Percentiles rank a stretch among this genome's conserved stretches.
Evolutionary conservation across 176 grass and related monocot species (phyloP).

Genomic region (Aegilops speltoides): DNA sequence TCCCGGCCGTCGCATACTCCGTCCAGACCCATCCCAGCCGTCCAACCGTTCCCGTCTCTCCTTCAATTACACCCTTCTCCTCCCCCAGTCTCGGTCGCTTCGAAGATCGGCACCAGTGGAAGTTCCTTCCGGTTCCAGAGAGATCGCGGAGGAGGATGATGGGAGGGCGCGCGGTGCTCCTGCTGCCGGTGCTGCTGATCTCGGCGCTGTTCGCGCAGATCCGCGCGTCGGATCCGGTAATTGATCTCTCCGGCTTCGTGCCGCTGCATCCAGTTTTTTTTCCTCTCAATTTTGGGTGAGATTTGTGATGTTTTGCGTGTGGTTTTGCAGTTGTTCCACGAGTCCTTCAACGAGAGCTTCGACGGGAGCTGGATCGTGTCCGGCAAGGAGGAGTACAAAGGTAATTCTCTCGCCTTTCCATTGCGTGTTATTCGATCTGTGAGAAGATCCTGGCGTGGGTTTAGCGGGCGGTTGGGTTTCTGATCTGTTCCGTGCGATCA

Average conservation of each 20-base stretch:
- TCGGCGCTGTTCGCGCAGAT: conserved; percentile 66
- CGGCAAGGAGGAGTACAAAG: conserved; percentile 75
- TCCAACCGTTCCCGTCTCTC: neutral
- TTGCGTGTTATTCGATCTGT: neutral
- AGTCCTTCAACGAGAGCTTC: conserved; percentile 84
- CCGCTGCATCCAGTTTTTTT: neutral
- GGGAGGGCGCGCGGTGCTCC: conserved; percentile 26
- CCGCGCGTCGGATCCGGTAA: conserved; percentile 84
- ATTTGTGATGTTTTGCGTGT: conserved; percentile 14
- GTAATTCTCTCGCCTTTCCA: conserved; percentile 26
- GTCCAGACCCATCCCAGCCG: neutral
- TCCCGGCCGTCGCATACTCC: neutral
- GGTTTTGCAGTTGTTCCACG: conserved; percentile 72
- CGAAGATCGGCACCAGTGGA: conserved; percentile 8
- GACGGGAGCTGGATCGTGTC: conserved; percentile 75
- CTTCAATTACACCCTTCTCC: neutral
- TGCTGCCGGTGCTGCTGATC: conserved; percentile 53
- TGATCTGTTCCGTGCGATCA: neutral
- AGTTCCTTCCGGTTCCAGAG: conserved; percentile 5
- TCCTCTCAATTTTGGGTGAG: neutral
- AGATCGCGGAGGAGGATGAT: conserved; percentile 36
- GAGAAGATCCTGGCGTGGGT: conserved; percentile 30
- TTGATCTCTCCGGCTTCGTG: neutral
- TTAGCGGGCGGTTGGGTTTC: neutral
- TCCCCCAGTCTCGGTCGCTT: neutral